Evolutionary conservation across 106 monocot species (phyloP).

Genomic region (Alisma plantagoaquatica): DNA sequence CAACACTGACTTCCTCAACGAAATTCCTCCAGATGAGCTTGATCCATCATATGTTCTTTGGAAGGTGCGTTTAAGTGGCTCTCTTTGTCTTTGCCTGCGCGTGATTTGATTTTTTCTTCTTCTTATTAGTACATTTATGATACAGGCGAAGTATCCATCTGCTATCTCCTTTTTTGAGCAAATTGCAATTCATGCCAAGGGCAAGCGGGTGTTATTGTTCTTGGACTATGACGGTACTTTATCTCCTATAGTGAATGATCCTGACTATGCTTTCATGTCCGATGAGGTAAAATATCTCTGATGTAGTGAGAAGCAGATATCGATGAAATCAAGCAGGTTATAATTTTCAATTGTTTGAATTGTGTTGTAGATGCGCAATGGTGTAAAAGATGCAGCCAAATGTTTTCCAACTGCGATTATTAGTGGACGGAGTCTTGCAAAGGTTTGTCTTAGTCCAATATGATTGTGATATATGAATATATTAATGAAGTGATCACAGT

Average conservation of each 20-base stretch:
- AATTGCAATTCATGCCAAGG: conserved; percentile 38
- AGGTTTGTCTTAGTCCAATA: too few relatives aligned
- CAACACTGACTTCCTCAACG: too few relatives aligned
- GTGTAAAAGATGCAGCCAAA: conserved; percentile 53
- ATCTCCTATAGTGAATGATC: conserved; percentile 85
- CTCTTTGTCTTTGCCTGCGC: too few relatives aligned
- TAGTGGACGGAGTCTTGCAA: conserved; percentile 70
- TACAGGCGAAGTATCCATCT: conserved; percentile 71
- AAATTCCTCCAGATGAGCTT: conserved; percentile 19
- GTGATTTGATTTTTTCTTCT: too few relatives aligned
- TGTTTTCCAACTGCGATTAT: conserved; percentile 79
- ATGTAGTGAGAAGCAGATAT: too few relatives aligned
- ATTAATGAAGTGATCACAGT: too few relatives aligned
- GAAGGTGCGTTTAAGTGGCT: conserved; percentile 28
- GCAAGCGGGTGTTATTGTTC: conserved; percentile 69
- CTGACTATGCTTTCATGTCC: conserved; percentile 86
- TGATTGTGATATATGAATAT: too few relatives aligned
- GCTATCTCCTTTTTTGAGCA: conserved; percentile 67
- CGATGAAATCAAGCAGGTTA: too few relatives aligned
- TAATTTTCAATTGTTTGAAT: too few relatives aligned
- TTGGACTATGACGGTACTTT: conserved; percentile 97
- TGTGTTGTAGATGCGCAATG: conserved; percentile 86
- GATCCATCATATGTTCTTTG: conserved; percentile 28
- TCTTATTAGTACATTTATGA: neutral
- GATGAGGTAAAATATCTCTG: conserved; percentile 23